These are phyloP conservation scores for Abelmoschus esculentus DNA, from an alignment of 345 rosid genomes.

Conservation along the genomic window DNA sequence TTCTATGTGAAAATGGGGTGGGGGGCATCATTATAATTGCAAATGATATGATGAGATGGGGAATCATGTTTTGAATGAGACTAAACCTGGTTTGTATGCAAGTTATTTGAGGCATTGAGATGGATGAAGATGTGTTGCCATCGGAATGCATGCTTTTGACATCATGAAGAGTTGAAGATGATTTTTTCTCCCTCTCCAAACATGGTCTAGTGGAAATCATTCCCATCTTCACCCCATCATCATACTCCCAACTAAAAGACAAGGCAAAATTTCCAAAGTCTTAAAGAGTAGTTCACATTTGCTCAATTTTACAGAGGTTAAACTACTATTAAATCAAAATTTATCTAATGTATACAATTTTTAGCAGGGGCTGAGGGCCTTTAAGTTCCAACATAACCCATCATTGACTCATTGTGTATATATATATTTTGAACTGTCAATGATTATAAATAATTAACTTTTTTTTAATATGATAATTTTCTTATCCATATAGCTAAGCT, in stretches of 20 bases:
- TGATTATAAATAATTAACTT: too few species aligned
- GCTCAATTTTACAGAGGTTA: too few species aligned
- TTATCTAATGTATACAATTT: too few species aligned
- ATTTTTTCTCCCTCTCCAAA: constrained; percentile 8
- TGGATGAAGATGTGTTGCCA: neutral
- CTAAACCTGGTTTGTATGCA: constrained; percentile 13
- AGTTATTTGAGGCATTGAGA: constrained; percentile 22
- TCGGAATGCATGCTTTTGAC: neutral
- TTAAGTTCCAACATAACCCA: too few species aligned
- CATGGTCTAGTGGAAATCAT: constrained; percentile 38
- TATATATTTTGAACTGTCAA: too few species aligned
- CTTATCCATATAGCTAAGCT: neutral
- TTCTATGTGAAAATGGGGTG: constrained; percentile 7
- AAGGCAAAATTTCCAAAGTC: neutral
- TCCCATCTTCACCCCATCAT: constrained; percentile 29
- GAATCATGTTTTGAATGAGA: too few species aligned
- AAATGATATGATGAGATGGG: neutral
- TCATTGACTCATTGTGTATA: too few species aligned
- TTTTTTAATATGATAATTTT: too few species aligned
- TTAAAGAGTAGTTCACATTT: neutral
- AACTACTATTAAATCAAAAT: too few species aligned
- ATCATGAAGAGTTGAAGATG: constrained; percentile 12
- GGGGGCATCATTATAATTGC: neutral
- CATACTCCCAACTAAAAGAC: neutral
- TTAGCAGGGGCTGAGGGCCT: too few species aligned